A percentile compares a stretch with the other conserved stretches of the same genome.
These are phyloP conservation scores for Polytrichum commune DNA, from an alignment of 225 moss, liverwort and hornwort genomes.

Conservation along the genomic window DNA sequence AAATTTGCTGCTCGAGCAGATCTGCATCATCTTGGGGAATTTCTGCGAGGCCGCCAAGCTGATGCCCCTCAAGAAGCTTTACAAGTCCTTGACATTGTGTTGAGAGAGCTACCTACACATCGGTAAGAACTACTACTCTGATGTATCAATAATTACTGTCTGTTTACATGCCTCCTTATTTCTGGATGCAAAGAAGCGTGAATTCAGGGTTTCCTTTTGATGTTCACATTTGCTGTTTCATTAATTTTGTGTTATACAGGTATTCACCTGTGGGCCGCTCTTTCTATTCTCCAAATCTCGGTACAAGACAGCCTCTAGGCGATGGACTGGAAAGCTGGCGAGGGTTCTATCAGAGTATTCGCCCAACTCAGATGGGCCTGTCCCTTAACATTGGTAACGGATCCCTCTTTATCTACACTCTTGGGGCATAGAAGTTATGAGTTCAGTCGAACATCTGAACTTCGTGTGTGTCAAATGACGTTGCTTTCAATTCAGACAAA, in stretches of 20 bases:
- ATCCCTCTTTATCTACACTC: background rate
- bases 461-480: too few species aligned
- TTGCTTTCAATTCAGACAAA: too few species aligned
- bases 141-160: background rate
- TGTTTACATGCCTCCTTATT: too few species aligned
- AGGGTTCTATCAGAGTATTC: conserved; percentile 96
- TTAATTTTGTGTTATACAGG: conserved; percentile 18
- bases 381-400: conserved; percentile 90
- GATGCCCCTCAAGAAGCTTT: conserved; percentile 97
- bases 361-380: conserved; percentile 97
- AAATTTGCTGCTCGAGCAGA: conserved; percentile 95
- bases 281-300: conserved; percentile 90
- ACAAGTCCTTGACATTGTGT: conserved; percentile 90
- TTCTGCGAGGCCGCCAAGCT: conserved; percentile 79
- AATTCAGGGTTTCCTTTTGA: background rate
- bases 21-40: conserved; percentile 90
- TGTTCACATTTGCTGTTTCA: background rate
- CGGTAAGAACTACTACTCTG: conserved; percentile 33
- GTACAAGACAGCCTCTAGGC: conserved; percentile 78
- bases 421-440: background rate
- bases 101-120: conserved; percentile 90
- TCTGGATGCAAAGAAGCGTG: background rate
- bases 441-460: background rate
- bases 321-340: conserved; percentile 99
- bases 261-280: conserved; percentile 97